phyloP scores from a whole-genome alignment of 495 filamentous ascomycete genomes.

The Clavariopsis aquatica region DNA sequence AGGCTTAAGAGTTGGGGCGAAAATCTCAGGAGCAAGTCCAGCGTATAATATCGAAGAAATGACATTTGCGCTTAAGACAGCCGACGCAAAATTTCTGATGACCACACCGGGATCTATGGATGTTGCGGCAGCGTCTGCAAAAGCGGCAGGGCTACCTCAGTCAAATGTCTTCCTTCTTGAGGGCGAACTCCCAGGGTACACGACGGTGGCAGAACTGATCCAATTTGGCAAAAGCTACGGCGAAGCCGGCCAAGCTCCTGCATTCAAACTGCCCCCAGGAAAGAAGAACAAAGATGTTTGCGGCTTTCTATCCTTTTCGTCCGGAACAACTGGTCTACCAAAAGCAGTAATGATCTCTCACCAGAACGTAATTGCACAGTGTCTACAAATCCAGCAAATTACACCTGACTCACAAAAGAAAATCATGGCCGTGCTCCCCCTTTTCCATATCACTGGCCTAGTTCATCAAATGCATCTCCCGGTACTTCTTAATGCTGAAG shows the following conservation, averaged over 20 bases:
- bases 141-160: constrained; percentile 54
- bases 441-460: constrained; percentile 64
- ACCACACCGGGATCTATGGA: constrained; percentile 53
- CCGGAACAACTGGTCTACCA: constrained; percentile 55
- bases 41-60: constrained; percentile 65
- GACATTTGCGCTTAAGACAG: constrained; percentile 59
- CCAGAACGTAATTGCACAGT: constrained; percentile 64
- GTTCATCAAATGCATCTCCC: constrained; percentile 61
- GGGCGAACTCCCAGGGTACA: constrained; percentile 52
- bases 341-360: constrained; percentile 65
- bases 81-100: constrained; percentile 58
- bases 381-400: constrained; percentile 55
- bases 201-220: constrained; percentile 54
- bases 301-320: constrained; percentile 50
- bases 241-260: constrained; percentile 44
- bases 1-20: constrained; percentile 51
- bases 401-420: constrained; percentile 51
- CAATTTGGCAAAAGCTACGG: constrained; percentile 48
- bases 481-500: constrained; percentile 39
- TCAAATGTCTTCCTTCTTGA: constrained; percentile 59
- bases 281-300: constrained; percentile 58
- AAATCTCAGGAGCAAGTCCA: constrained; percentile 59
- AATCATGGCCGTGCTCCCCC: constrained; percentile 58
- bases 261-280: constrained; percentile 50
- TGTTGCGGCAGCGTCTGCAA: constrained; percentile 55